Evolutionary conservation across 768 basidiomycete genomes (phyloP).

Genomic region (Psilocybe tampanensis): DNA sequence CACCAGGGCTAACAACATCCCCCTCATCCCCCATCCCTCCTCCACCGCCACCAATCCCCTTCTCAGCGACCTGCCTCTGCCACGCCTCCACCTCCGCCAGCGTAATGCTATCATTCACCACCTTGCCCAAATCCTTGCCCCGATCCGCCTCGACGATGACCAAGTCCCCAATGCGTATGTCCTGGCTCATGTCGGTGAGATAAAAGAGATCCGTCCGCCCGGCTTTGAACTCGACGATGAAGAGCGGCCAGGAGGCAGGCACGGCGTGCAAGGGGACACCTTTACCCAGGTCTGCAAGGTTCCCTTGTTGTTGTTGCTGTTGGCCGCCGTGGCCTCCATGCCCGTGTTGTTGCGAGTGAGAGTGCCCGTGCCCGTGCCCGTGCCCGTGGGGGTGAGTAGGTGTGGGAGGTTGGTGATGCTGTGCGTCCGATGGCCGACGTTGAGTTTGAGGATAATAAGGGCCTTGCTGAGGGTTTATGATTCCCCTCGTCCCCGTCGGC

Average conservation of each 20-base stretch:
- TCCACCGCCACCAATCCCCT: conserved; percentile 38
- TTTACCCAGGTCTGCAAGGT: conserved; percentile 72
- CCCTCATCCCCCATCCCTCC: conserved; percentile 34
- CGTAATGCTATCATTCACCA: conserved; percentile 90
- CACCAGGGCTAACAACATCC: conserved; percentile 53
- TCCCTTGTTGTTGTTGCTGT: conserved; percentile 20
- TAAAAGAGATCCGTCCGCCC: conserved; percentile 96
- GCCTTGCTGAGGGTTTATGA: conserved; percentile 43
- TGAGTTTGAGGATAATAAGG: conserved; percentile 48
- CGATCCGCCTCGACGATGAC: conserved; percentile 98
- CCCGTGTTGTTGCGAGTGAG: no score
- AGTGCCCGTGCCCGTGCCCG: conserved; percentile 15
- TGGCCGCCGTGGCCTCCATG: no score
- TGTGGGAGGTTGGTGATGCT: conserved; percentile 24
- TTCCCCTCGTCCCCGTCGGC: conserved; percentile 37
- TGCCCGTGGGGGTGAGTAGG: conserved; percentile 20
- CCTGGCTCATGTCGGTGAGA: conserved; percentile 58
- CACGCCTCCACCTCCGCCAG: conserved; percentile 89
- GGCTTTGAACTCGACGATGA: conserved; percentile 97
- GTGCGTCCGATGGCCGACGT: conserved; percentile 43
- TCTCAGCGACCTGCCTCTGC: conserved; percentile 78
- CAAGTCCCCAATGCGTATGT: conserved; percentile 82
- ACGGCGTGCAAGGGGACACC: conserved; percentile 88
- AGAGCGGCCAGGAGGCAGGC: conserved; percentile 85
- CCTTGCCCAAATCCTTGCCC: conserved; percentile 90